A percentile compares a stretch with the other conserved stretches of the same genome.
These are phyloP conservation scores for Globisporangium paroecandrum DNA, from an alignment of 352 stramenopile species.

Conservation along the genomic window DNA sequence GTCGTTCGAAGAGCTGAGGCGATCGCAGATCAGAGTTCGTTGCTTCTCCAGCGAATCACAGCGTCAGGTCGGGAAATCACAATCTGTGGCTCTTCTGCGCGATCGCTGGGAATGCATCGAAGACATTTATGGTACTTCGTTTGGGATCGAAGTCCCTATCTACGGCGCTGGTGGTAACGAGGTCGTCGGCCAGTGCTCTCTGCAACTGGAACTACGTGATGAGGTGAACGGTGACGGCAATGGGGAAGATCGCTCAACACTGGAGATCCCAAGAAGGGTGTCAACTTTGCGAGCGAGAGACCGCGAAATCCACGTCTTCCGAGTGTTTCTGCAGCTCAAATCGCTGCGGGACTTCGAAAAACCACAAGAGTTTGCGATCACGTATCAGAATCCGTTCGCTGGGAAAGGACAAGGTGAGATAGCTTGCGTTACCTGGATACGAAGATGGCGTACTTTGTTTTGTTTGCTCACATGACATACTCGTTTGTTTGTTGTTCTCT, in stretches of 20 bases:
- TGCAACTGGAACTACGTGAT: not conserved
- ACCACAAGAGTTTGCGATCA: conserved; percentile 25
- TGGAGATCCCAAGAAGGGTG: not conserved
- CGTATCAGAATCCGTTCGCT: conserved; percentile 40
- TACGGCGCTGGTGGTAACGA: not conserved
- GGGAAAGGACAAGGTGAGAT: conserved; percentile 28
- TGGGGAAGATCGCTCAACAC: not conserved
- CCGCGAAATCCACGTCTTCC: conserved; percentile 22
- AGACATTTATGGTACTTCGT: not conserved
- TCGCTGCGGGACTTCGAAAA: conserved; percentile 29
- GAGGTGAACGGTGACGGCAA: not conserved
- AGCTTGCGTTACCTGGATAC: too few species aligned
- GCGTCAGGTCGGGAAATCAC: not conserved
- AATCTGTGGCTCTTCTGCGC: not conserved
- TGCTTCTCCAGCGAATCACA: conserved; percentile 23
- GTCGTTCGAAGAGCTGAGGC: not conserved
- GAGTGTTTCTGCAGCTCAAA: conserved; percentile 37
- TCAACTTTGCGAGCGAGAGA: not conserved
- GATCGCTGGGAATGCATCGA: not conserved
- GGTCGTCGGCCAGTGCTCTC: conserved; percentile 7
- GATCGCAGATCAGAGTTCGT: conserved; percentile 17
- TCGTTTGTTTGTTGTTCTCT: not conserved
- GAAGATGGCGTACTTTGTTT: not conserved
- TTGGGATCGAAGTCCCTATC: not conserved
- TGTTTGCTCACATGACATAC: not conserved